Base-by-base conservation (phyloP, 306 rosid species). In the Amphicarpaea edgeworthii region DNA sequence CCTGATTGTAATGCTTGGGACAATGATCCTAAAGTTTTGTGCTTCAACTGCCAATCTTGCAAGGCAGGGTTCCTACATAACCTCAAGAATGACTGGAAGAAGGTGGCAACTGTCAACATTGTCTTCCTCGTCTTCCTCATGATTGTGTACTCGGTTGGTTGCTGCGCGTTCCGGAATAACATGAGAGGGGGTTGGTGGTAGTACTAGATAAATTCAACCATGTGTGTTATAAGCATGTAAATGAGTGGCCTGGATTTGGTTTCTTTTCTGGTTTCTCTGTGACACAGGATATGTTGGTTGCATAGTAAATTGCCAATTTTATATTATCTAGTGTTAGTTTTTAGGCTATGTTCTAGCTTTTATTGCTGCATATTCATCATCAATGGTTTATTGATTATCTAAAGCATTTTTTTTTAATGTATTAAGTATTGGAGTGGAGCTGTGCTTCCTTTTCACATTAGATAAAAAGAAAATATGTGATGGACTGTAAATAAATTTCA, bases 141-240 rank as follows among this genome's bases (percentile, higher is more conserved):
- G n/a, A 62, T 90, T 11, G 96, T 92, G 3, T 92, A 92, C 79
- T 82, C 93, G 8, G 16, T 87, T 24, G 96, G 97, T 8, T 92
- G 97, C 79, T 90, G 96, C 5, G 96, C 97, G 0, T 90, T 92
- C 89, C 79, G 96, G 85, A 90, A 92, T 85, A 86, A 43, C 74
- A 83, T 86, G 83, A 83, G 54, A 47, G 97, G 88, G 58, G 42
- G 74, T 34, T 86, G 87, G 86, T 86, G 87, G 86, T 87, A 81
- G 30, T 12, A 57, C 14, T 60, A 68, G 54, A 8, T 47, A 68
- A 47, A 8, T 47, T 45, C 14, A 28, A 3, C 24, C 1, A 32
- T 61, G 58, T 12, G 26, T 15, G 47, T 38, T 62, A 55, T 11
- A 47, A 51, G 58, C 12, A 17, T 77, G 86, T 70, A 73, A 67